These are phyloP conservation scores for Urostyla sp. DNA, from an alignment of 73 alveolate genomes.

Conservation along the genomic window DNA sequence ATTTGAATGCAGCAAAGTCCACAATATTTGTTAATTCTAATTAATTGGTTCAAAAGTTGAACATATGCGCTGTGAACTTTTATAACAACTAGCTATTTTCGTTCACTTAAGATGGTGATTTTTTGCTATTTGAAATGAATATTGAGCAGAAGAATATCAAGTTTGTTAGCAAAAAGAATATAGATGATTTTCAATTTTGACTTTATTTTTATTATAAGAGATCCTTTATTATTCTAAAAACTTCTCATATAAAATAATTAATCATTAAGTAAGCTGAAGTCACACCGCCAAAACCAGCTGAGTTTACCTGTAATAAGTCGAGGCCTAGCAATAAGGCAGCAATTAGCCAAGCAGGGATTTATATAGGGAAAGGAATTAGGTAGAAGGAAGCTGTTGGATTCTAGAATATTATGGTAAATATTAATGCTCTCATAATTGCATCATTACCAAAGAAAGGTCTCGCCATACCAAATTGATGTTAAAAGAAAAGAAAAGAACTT, in stretches of 20 bases:
- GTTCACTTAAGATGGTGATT: conserved; percentile 37
- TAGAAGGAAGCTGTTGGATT: conserved; percentile 69
- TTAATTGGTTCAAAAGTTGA: background rate
- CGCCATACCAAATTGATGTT: conserved; percentile 51
- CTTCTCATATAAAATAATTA: conserved; percentile 42
- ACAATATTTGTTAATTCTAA: background rate
- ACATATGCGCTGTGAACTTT: conserved; percentile 1
- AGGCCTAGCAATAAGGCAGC: conserved; percentile 64
- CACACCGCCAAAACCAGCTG: conserved; percentile 73
- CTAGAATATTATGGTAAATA: conserved; percentile 65
- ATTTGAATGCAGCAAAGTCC: conserved; percentile 10
- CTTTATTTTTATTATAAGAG: too few species aligned
- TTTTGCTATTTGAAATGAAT: conserved; percentile 17
- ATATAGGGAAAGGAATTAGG: conserved; percentile 64
- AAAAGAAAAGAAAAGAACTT: conserved; percentile 35
- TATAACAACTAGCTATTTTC: conserved; percentile 10
- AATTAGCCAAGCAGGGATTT: conserved; percentile 75
- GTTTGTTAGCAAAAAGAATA: conserved; percentile 1
- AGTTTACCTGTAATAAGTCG: conserved; percentile 61
- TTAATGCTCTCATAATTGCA: conserved; percentile 65
- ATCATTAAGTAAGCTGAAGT: conserved; percentile 67
- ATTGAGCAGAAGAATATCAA: conserved; percentile 14
- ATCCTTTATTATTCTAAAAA: background rate
- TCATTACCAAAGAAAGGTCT: conserved; percentile 73
- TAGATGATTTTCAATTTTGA: conserved; percentile 32